Evolutionary conservation across 2,329 filamentous ascomycete species (phyloP), one percentile per base, ranked within the genome.

Genomic region (Ophiosphaerella herpotricha): DNA sequence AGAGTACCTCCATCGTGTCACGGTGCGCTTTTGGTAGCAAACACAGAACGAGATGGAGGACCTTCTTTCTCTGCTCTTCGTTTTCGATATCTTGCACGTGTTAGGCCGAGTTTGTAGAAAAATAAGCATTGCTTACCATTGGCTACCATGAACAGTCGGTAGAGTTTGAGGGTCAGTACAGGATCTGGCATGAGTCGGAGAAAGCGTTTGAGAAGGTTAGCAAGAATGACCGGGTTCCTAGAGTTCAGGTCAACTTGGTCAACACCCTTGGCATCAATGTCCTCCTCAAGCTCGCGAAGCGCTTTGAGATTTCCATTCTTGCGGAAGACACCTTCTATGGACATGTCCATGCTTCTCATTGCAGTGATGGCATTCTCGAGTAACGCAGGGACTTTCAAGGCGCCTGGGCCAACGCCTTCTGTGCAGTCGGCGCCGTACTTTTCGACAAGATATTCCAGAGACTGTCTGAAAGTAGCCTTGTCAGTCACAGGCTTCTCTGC

Each of bases 271-370:
- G 85, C 85, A 72, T 99, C 94, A 57, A 99, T 91, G 62, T 87
- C 81, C 48, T 95, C 90, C 34, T 91, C 87, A 6, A 95, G 80
- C 54, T 96, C 92, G 61, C 89, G 90, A 38, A 97, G 81, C 61
- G 92, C 90, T 73, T 94, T 93, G 77, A 99, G 97, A 74, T 97
- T 99, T 63, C 94, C 94, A 66, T 97, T 99, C 82, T 99, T 99
- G 63, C 94, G 87, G 84, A 99, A 99, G 18, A 99, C 92, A 64
- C 94, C 94, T 74, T 99, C 94, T 1, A 99, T 91, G 1, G 93
- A 97, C 78, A 99, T 91, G 73, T 99, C 94, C 91, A 99, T 97
- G 74, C 93, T 94, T 63, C 92, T 87, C 90, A 99, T 96, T 11
- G 92, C 91, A 4, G 90, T 89, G 33, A 99, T 88, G 41, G 93